These are phyloP conservation scores for Coemansia pectinata DNA, from an alignment of 192 early-diverging fungal genomes.

Conservation along the genomic window DNA sequence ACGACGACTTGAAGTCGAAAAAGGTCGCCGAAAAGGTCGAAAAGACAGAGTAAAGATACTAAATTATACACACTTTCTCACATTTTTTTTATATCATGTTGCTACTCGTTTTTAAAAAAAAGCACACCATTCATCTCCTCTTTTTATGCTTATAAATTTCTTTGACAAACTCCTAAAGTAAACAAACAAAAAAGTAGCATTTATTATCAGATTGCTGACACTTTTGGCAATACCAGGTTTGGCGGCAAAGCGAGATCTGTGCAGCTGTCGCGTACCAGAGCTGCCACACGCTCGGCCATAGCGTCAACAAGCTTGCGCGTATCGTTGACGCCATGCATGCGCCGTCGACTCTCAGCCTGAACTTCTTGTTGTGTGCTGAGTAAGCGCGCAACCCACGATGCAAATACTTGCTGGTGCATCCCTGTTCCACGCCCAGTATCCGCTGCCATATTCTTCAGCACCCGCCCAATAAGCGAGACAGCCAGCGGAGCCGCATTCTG, in stretches of 20 bases:
- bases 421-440: neutral
- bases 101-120: constrained; percentile 4
- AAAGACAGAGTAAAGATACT: constrained; percentile 23
- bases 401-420: constrained; percentile 9
- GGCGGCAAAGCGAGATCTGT: constrained; percentile 23
- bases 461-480: constrained; percentile 21
- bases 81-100: constrained; percentile 4
- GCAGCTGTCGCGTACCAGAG: constrained; percentile 28
- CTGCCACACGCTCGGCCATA: constrained; percentile 35
- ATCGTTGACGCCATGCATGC: constrained; percentile 14
- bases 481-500: constrained; percentile 16
- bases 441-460: constrained; percentile 16
- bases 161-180: neutral
- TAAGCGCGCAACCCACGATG: constrained; percentile 34
- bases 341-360: constrained; percentile 4
- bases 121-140: neutral
- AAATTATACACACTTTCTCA: neutral
- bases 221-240: neutral
- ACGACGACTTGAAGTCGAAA: constrained; percentile 36
- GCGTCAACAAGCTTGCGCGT: constrained; percentile 19
- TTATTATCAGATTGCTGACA: neutral
- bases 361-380: constrained; percentile 16
- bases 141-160: neutral
- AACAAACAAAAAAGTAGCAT: neutral
- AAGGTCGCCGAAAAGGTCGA: constrained; percentile 25